Evolutionary conservation across 306 rosid genomes (phyloP).

Genomic region (Pachyrhizus erosus): DNA sequence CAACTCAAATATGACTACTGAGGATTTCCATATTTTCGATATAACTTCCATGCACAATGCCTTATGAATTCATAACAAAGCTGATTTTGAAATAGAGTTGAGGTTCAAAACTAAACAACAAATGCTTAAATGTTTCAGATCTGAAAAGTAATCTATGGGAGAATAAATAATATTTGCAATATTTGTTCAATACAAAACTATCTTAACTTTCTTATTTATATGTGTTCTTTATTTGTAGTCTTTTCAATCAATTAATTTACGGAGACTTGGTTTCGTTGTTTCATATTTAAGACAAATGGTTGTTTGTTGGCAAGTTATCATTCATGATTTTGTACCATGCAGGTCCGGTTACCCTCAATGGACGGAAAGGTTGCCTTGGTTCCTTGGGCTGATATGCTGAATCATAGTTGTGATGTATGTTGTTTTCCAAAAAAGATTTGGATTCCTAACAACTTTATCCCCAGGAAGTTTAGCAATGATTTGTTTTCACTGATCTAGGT

Average conservation of each 20-base stretch:
- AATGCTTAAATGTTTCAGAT: not conserved
- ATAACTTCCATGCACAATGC: not conserved
- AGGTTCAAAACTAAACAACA: slow-evolving; percentile 14
- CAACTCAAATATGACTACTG: not conserved
- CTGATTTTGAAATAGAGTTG: not conserved
- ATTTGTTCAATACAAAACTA: slow-evolving; percentile 1
- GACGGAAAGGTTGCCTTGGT: slow-evolving; percentile 88
- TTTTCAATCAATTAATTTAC: not conserved
- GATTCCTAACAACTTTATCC: slow-evolving; percentile 1
- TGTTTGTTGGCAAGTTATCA: slow-evolving; percentile 29
- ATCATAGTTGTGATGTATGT: slow-evolving; percentile 87
- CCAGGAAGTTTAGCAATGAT: slow-evolving; percentile 24
- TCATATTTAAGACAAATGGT: slow-evolving; percentile 14
- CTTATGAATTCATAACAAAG: slow-evolving; percentile 5
- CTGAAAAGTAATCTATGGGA: slow-evolving; percentile 2
- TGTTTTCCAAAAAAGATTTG: slow-evolving; percentile 17
- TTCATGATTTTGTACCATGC: slow-evolving; percentile 43
- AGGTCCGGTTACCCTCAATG: slow-evolving; percentile 95
- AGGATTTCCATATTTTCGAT: not conserved
- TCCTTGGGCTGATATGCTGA: slow-evolving; percentile 99
- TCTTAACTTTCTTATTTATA: not conserved
- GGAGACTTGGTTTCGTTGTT: slow-evolving; percentile 32
- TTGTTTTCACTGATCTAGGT: slow-evolving; percentile 63
- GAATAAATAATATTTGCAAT: slow-evolving; percentile 14
- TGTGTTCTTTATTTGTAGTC: slow-evolving; percentile 7